phyloP scores from a whole-genome alignment of 2,329 filamentous ascomycete genomes.

The Colletotrichum abscissum region DNA sequence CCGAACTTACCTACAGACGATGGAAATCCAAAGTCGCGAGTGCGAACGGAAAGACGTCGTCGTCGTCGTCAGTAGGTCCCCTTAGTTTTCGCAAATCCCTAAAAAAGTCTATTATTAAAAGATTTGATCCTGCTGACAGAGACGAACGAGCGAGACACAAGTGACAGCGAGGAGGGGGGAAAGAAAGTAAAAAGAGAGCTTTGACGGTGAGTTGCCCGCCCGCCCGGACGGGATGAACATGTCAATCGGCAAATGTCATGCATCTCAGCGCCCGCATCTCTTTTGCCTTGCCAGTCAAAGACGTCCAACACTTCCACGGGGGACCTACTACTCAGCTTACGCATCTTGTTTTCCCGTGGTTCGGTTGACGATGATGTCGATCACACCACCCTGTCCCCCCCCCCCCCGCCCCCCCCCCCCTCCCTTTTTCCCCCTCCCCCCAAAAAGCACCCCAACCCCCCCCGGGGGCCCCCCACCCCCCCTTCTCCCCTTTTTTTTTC shows the following conservation, averaged over 20 bases:
- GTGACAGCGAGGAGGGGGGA: background rate
- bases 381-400: no score
- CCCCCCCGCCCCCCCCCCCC: no score
- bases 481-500: no score
- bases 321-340: background rate
- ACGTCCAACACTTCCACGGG: background rate
- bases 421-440: no score
- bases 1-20: no score
- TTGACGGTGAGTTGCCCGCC: background rate
- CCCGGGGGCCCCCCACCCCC: no score
- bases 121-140: background rate
- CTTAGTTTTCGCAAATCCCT: background rate
- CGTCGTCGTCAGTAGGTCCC: no score
- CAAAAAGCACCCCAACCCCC: no score
- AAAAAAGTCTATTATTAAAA: background rate
- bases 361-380: background rate
- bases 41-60: background rate
- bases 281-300: conserved; percentile 17
- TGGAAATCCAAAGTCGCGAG: background rate
- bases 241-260: conserved; percentile 27
- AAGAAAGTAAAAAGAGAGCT: background rate
- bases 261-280: conserved; percentile 24
- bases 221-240: conserved; percentile 30
- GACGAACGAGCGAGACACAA: background rate
- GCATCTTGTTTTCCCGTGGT: background rate